phyloP scores from a whole-genome alignment of 768 basidiomycete species.

The Trametes sanguinea region DNA sequence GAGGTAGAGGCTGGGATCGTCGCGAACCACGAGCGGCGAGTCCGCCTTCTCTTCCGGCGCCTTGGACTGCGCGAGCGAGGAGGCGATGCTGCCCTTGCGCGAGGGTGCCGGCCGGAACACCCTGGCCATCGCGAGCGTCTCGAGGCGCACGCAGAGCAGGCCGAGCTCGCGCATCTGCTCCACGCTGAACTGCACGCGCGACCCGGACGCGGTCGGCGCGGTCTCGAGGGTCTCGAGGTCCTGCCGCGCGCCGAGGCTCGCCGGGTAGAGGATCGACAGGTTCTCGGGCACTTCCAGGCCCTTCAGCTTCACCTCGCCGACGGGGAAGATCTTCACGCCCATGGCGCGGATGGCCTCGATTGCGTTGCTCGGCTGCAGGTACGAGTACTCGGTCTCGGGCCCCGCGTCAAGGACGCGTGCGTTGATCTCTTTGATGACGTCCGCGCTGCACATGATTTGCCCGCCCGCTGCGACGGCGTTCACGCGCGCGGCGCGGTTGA shows the following conservation, averaged over 20 bases:
- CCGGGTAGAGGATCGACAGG: slow-evolving; percentile 84
- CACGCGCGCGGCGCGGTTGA: slow-evolving; percentile 90
- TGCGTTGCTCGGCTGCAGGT: slow-evolving; percentile 55
- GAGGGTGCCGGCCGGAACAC: slow-evolving; percentile 51
- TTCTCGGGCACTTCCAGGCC: slow-evolving; percentile 91
- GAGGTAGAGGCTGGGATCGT: slow-evolving; percentile 62
- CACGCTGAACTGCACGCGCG: slow-evolving; percentile 67
- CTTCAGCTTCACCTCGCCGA: slow-evolving; percentile 92
- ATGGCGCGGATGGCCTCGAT: slow-evolving; percentile 76
- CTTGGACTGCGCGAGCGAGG: slow-evolving; percentile 28
- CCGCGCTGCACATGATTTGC: slow-evolving; percentile 89
- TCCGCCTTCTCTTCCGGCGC: slow-evolving; percentile 17
- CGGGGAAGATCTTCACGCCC: slow-evolving; percentile 65
- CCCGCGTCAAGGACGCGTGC: slow-evolving; percentile 58
- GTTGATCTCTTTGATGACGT: slow-evolving; percentile 80
- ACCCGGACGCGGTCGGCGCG: slow-evolving; percentile 41
- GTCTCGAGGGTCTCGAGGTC: slow-evolving; percentile 42
- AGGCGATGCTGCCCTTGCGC: slow-evolving; percentile 48
- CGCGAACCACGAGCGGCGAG: slow-evolving; percentile 35
- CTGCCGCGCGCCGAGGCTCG: slow-evolving; percentile 68
- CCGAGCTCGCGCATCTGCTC: slow-evolving; percentile 76
- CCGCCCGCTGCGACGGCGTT: slow-evolving; percentile 83
- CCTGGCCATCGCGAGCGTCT: slow-evolving; percentile 67
- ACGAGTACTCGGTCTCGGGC: slow-evolving; percentile 60
- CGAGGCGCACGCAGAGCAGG: slow-evolving; percentile 72